phyloP scores from a whole-genome alignment of 306 rosid genomes.

The Malus asiatica region DNA sequence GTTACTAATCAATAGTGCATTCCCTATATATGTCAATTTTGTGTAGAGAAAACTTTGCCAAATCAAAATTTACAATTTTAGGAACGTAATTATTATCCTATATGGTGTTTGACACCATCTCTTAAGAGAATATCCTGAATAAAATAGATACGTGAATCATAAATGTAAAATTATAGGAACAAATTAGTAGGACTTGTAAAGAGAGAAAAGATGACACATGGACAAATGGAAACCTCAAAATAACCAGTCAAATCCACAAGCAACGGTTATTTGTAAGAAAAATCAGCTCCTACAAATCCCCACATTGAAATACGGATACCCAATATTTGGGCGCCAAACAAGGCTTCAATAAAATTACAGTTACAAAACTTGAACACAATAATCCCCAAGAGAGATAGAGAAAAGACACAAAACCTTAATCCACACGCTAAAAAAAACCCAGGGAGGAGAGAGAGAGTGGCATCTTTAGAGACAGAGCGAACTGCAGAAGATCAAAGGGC shows the following conservation, averaged over 20 bases:
- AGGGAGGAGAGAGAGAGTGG: neutral
- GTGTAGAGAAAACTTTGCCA: neutral
- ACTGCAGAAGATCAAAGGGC: neutral
- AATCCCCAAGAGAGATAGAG: neutral
- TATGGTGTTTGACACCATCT: neutral
- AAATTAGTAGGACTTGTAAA: neutral
- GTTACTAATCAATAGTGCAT: neutral
- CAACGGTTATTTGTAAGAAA: conserved; percentile 25
- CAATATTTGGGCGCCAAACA: conserved; percentile 42
- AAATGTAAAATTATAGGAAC: neutral
- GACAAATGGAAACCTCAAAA: conserved; percentile 29
- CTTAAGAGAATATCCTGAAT: neutral
- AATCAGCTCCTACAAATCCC: conserved; percentile 1
- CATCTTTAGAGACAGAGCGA: neutral
- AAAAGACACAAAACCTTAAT: neutral
- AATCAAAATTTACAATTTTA: too few species aligned
- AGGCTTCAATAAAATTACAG: conserved; percentile 34
- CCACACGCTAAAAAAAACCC: conserved; percentile 1
- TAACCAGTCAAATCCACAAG: conserved; percentile 17
- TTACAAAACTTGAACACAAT: conserved; percentile 23
- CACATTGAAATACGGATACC: conserved; percentile 20
- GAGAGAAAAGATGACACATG: neutral
- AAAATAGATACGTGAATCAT: neutral
- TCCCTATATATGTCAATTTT: neutral
- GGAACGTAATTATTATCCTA: too few species aligned